Evolutionary conservation across 2,329 filamentous ascomycete genomes (phyloP), one percentile per base, ranked within the genome.

Genomic region (Fusarium brevicatenulatum): DNA sequence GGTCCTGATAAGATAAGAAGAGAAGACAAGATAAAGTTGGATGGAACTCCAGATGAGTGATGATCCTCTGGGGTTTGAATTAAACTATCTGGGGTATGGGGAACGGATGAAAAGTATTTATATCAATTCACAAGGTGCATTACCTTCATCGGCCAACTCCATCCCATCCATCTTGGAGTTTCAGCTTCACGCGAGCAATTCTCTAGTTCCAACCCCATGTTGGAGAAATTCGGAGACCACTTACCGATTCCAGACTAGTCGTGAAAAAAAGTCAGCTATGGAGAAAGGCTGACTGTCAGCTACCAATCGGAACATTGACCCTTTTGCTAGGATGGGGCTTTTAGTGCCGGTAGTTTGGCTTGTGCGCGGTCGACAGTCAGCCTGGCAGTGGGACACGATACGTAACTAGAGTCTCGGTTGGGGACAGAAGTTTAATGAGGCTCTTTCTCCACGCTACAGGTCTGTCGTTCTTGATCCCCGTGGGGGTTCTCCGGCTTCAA

Each of bases 61-160:
- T 19, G 28, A 36, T 40, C 25, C 4, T 49, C 60, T 63, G 60
- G 60, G 54, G 53, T 46, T 46, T 46, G 50, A 21, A 42, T 15
- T 60, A 40, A 55, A 40, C 18, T 47, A 66, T 60, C 61, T 28
- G 65, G 65, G 61, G 53, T 68, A 54, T 68, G 65, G 65, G 60
- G 61, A 59, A 67, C 7, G 23, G 16, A 32, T 30, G 25, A 57
- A 67, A 55, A 46, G 23, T 62, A 66, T 55, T 66, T 62, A 56
- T 68, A 19, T 54, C 34, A 59, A 49, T 47, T 25, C 37, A 44
- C 15, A 47, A 36, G 15, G 30, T 49, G 30, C 37, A 21, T 18
- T 49, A 30, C 47, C 39, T 25, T 25, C 8, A 30, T 60, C 47
- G 55, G 47, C 57, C 37, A 55, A 32, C n/a, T 50, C 18, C 28